phyloP scores from a whole-genome alignment of 257 asterid genomes.

The Rubia yunnanensis region DNA sequence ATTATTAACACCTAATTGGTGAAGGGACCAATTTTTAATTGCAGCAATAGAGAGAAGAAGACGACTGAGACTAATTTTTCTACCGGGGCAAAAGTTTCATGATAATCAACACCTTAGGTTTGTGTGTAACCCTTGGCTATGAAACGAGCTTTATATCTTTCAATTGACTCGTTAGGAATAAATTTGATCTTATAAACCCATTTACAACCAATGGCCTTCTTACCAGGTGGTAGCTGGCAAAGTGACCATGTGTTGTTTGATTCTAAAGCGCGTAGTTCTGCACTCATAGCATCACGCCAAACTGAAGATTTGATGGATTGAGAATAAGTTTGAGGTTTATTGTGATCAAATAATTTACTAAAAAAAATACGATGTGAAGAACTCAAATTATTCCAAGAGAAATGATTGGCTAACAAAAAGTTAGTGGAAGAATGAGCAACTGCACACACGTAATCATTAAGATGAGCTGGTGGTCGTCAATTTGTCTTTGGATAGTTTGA shows the following conservation, averaged over 20 bases:
- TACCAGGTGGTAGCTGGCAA: too few species aligned
- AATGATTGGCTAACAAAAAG: background rate
- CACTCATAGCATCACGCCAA: background rate
- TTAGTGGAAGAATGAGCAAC: background rate
- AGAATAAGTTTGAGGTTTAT: background rate
- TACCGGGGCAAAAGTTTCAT: too few species aligned
- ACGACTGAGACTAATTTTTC: too few species aligned
- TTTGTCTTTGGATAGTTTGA: background rate
- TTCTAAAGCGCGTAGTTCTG: background rate
- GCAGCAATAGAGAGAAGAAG: too few species aligned
- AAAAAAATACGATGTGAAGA: background rate
- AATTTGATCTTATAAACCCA: too few species aligned
- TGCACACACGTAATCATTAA: background rate
- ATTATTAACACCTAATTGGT: too few species aligned
- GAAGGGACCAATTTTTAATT: too few species aligned
- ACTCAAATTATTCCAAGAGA: background rate
- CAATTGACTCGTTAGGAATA: background rate
- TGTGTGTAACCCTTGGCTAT: background rate
- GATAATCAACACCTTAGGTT: background rate
- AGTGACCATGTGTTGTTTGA: too few species aligned
- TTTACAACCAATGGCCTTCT: too few species aligned
- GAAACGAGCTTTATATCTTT: background rate
- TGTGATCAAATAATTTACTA: background rate
- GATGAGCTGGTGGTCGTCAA: background rate
- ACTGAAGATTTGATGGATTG: background rate